Conservation (phyloP, 139 green algal genomes). For the Bryopsis sp. region DNA sequence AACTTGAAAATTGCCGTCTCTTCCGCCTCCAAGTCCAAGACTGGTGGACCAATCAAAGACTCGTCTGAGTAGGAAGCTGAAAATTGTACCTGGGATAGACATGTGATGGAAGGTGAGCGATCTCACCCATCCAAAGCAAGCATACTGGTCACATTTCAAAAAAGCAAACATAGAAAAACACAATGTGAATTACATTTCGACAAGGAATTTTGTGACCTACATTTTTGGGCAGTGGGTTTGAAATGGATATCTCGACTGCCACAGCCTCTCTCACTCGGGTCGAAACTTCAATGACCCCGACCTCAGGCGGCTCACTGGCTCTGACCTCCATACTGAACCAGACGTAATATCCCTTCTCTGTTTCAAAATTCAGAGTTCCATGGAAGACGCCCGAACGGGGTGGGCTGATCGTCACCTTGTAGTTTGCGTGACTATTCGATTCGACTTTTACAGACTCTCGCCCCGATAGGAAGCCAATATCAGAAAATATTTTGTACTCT, state of each 20-base stretch:
- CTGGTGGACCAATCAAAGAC: background rate
- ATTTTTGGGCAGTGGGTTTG: slow-evolving; percentile 37
- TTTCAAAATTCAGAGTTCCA: slow-evolving; percentile 51
- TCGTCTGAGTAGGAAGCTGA: slow-evolving; percentile 18
- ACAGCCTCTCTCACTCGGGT: slow-evolving; percentile 36
- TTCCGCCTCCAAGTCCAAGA: slow-evolving; percentile 1
- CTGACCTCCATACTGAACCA: slow-evolving; percentile 57
- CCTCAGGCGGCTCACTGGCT: slow-evolving; percentile 38
- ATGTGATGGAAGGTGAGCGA: too few species aligned
- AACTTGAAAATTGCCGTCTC: slow-evolving; percentile 31
- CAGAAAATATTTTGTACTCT: slow-evolving; percentile 39
- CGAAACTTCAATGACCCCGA: slow-evolving; percentile 38
- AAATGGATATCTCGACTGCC: slow-evolving; percentile 29
- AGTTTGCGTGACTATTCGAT: slow-evolving; percentile 15
- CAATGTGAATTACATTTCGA: too few species aligned
- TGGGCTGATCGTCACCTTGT: slow-evolving; percentile 33
- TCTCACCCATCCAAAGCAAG: too few species aligned
- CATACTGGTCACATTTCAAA: too few species aligned
- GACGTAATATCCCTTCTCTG: slow-evolving; percentile 44
- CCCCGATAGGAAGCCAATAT: slow-evolving; percentile 45
- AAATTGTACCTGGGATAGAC: slow-evolving; percentile 10
- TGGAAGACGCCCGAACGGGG: slow-evolving; percentile 29
- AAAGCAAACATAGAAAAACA: too few species aligned
- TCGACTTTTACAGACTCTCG: slow-evolving; percentile 23
- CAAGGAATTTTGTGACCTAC: too few species aligned